phyloP scores from a whole-genome alignment of 2,329 filamentous ascomycete species.

The Verticillium nonalfalfae region DNA sequence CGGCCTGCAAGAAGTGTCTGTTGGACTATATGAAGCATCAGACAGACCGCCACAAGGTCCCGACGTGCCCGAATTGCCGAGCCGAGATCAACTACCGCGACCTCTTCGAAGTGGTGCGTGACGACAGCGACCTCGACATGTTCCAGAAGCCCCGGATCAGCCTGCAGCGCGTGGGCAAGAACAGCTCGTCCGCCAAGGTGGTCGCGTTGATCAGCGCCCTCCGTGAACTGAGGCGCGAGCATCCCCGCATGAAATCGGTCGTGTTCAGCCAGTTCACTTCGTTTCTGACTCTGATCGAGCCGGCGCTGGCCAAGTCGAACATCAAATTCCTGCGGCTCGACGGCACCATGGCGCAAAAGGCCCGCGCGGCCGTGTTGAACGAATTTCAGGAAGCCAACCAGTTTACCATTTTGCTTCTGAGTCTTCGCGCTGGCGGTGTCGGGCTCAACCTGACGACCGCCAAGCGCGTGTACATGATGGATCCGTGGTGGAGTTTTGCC shows the following conservation, averaged over 20 bases:
- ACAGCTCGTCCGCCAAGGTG: conserved; percentile 82
- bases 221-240: conserved; percentile 56
- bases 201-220: conserved; percentile 72
- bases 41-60: conserved; percentile 65
- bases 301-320: conserved; percentile 64
- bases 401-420: conserved; percentile 74
- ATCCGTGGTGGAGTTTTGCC: conserved; percentile 98
- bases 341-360: conserved; percentile 81
- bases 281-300: conserved; percentile 86
- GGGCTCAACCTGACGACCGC: conserved; percentile 89
- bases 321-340: conserved; percentile 85
- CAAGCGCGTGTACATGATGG: conserved; percentile 95
- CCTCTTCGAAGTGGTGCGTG: conserved; percentile 84
- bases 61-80: conserved; percentile 87
- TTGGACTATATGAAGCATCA: conserved; percentile 86
- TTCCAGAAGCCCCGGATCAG: conserved; percentile 45
- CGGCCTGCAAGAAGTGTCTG: conserved; percentile 90
- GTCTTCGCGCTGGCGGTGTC: conserved; percentile 83
- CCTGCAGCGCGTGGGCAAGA: conserved; percentile 48
- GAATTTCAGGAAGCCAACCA: conserved; percentile 60
- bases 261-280: conserved; percentile 98
- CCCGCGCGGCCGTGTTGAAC: conserved; percentile 68
- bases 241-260: conserved; percentile 75
- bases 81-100: conserved; percentile 76
- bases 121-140: conserved; percentile 55